Conservation (phyloP, 805 yeast genomes). For the Diddensiella caesifluorescens region DNA sequence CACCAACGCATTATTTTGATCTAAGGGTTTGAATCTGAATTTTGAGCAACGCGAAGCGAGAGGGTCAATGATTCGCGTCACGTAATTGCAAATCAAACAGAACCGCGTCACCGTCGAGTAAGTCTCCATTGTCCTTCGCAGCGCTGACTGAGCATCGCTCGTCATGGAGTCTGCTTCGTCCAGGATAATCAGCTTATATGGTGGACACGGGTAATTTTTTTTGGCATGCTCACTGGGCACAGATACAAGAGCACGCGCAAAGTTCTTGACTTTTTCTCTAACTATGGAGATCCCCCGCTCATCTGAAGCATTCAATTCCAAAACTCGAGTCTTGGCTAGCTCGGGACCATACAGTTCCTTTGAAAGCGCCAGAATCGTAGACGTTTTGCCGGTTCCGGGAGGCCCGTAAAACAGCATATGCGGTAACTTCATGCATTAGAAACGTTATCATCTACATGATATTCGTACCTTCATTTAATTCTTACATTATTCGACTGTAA, state of each 20-base stretch:
- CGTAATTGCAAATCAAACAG: constrained; percentile 92
- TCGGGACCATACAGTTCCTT: constrained; percentile 87
- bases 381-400: constrained; percentile 94
- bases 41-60: constrained; percentile 94
- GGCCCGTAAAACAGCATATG: constrained; percentile 94
- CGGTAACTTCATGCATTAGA: constrained; percentile 23
- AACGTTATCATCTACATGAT: background rate
- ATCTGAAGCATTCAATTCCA: constrained; percentile 93
- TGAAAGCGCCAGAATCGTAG: constrained; percentile 83
- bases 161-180: constrained; percentile 90
- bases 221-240: constrained; percentile 67
- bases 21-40: constrained; percentile 80
- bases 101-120: constrained; percentile 87
- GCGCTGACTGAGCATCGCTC: constrained; percentile 92
- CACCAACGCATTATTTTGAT: constrained; percentile 59
- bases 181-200: constrained; percentile 84
- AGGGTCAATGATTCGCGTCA: constrained; percentile 95
- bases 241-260: constrained; percentile 81
- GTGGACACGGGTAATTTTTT: constrained; percentile 87
- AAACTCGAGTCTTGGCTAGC: constrained; percentile 75
- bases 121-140: constrained; percentile 81
- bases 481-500: constrained; percentile 59
- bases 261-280: constrained; percentile 93
- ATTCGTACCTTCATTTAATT: background rate
- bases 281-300: constrained; percentile 98